Percentiles rank a stretch among this genome's conserved stretches.
Conservation (phyloP, 2,329 filamentous ascomycete species). For the Ascochyta rabiei region DNA sequence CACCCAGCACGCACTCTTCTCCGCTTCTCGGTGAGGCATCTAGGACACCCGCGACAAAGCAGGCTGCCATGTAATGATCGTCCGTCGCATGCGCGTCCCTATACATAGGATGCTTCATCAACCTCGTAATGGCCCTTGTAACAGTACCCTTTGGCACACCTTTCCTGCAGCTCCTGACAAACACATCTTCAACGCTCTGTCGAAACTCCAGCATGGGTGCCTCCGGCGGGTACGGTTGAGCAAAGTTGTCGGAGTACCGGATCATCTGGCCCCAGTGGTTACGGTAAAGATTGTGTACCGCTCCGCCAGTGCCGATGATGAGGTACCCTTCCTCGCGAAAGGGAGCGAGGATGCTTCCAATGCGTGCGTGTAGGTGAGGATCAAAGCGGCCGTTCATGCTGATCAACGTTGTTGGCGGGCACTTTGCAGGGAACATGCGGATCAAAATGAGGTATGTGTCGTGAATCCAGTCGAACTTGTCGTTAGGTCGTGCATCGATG, state of each 20-base stretch:
- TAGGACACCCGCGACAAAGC: slow-evolving; percentile 65
- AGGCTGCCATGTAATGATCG: slow-evolving; percentile 71
- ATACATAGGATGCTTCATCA: slow-evolving; percentile 72
- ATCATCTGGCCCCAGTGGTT: slow-evolving; percentile 71
- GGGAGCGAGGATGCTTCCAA: slow-evolving; percentile 63
- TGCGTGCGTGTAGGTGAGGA: slow-evolving; percentile 62
- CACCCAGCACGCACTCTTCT: slow-evolving; percentile 35
- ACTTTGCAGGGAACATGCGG: slow-evolving; percentile 70
- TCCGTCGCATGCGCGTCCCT: slow-evolving; percentile 72
- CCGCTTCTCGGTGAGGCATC: slow-evolving; percentile 29
- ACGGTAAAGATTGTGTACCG: slow-evolving; percentile 73
- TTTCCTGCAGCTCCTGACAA: slow-evolving; percentile 55
- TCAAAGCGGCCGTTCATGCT: slow-evolving; percentile 62
- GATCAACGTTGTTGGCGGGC: slow-evolving; percentile 68
- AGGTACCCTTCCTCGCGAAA: slow-evolving; percentile 63
- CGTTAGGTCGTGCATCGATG: slow-evolving; percentile 61
- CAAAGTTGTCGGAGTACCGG: slow-evolving; percentile 67
- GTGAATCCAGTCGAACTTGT: slow-evolving; percentile 72
- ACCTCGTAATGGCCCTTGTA: slow-evolving; percentile 60
- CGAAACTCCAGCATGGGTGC: slow-evolving; percentile 68
- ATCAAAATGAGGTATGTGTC: slow-evolving; percentile 73
- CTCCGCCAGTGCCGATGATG: slow-evolving; percentile 64
- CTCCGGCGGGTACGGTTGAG: slow-evolving; percentile 63
- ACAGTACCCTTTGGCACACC: slow-evolving; percentile 57
- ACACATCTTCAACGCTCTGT: slow-evolving; percentile 67